Percentiles rank a stretch among this genome's conserved stretches.
These are phyloP conservation scores for Parafenestella ontariensis DNA, from an alignment of 2,329 filamentous ascomycete genomes.

Conservation along the genomic window DNA sequence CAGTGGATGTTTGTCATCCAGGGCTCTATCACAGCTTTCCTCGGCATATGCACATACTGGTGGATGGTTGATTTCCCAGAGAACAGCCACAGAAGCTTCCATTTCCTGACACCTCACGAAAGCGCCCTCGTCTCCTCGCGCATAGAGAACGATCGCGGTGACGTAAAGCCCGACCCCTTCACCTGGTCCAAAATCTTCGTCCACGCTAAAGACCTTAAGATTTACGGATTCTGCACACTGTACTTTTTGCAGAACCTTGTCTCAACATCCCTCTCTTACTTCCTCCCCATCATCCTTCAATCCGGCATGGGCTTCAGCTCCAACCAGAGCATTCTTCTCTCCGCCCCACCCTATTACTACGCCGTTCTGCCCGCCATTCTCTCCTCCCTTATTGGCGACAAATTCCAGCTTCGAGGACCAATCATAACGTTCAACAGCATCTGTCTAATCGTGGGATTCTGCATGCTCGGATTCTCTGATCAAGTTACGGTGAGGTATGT, in stretches of 20 bases:
- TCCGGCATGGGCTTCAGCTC: slow-evolving; percentile 55
- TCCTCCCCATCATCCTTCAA: slow-evolving; percentile 67
- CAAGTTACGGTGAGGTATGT: slow-evolving; percentile 69
- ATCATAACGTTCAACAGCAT: slow-evolving; percentile 70
- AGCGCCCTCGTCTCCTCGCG: slow-evolving; percentile 63
- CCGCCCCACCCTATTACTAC: slow-evolving; percentile 73
- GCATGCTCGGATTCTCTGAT: slow-evolving; percentile 68
- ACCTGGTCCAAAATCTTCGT: slow-evolving; percentile 61
- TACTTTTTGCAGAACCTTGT: slow-evolving; percentile 74
- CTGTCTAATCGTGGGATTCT: slow-evolving; percentile 68
- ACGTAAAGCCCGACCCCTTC: slow-evolving; percentile 65
- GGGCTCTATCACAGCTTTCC: slow-evolving; percentile 63
- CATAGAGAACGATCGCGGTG: slow-evolving; percentile 67
- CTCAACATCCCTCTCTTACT: slow-evolving; percentile 70
- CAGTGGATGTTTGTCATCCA: slow-evolving; percentile 75
- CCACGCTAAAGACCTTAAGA: slow-evolving; percentile 66
- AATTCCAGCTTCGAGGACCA: slow-evolving; percentile 65
- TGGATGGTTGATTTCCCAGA: slow-evolving; percentile 77
- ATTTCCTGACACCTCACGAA: slow-evolving; percentile 65
- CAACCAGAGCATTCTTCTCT: slow-evolving; percentile 63
- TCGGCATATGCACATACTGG: slow-evolving; percentile 69
- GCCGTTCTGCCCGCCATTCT: slow-evolving; percentile 68
- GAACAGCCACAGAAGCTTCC: slow-evolving; percentile 62
- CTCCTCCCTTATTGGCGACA: slow-evolving; percentile 69
- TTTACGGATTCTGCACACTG: slow-evolving; percentile 69